A percentile compares a stretch with the other conserved stretches of the same genome.
phyloP scores from a whole-genome alignment of 208 protist genomes.

The Acanthamoeba castellanii region DNA sequence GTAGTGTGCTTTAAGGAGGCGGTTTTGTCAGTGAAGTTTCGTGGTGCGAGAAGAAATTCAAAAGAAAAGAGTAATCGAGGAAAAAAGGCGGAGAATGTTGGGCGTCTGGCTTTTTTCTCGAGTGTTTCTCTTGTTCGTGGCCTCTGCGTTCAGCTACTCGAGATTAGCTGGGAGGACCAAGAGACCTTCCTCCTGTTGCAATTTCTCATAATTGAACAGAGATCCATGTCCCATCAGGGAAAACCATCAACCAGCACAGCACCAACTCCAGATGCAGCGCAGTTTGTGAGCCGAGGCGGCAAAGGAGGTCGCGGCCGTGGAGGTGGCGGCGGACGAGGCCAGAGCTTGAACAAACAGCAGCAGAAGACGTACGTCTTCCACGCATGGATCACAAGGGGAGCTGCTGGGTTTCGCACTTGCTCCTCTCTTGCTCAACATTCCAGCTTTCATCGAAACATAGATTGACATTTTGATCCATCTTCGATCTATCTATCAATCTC shows the following conservation, averaged over 20 bases:
- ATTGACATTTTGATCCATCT: background rate
- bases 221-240: conserved; percentile 66
- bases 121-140: background rate
- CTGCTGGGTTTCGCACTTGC: too few relatives aligned
- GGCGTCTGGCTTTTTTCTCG: background rate
- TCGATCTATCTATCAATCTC: background rate
- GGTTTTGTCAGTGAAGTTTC: background rate
- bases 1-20: background rate
- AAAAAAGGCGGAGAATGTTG: background rate
- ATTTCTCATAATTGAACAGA: conserved; percentile 50
- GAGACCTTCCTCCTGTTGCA: background rate
- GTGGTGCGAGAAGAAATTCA: background rate
- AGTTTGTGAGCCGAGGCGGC: conserved; percentile 42
- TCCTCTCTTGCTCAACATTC: too few relatives aligned
- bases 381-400: background rate
- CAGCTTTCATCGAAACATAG: background rate
- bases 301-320: conserved; percentile 61
- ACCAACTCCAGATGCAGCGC: conserved; percentile 39
- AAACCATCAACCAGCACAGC: conserved; percentile 33
- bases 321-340: conserved; percentile 1
- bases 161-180: background rate
- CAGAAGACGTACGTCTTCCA: conserved; percentile 26
- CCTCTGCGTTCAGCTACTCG: background rate
- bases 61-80: background rate
- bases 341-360: conserved; percentile 62